Evolutionary conservation across 257 asterid genomes (phyloP), one percentile per base, ranked within the genome.

Genomic region (Solanum chiquidenum): DNA sequence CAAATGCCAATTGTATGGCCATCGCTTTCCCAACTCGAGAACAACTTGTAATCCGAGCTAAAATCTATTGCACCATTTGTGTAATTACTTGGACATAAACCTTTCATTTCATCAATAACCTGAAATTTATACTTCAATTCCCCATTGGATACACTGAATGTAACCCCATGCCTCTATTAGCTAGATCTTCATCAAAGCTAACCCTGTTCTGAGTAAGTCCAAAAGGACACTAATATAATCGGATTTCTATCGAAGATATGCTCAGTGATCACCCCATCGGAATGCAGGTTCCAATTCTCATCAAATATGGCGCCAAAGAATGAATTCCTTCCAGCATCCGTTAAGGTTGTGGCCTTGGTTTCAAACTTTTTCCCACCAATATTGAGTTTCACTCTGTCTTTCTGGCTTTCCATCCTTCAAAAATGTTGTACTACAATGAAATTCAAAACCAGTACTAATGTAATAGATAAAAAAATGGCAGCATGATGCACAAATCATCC

Each of bases 241-340:
- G 98, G 96, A 89, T 94, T 94, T 46, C 97, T 95, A 86, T 96
- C 99, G 25, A 95, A 91, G 91, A 95, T 94, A 87, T 94, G 97
- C 11, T 96, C 98, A 7, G 90, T 46, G 35, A 46, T 69, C 40
- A 93, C 64, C 83, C 83, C 75, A 86, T 89, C 75, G 71, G 94
- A 66, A 23, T 89, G 94, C 76, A 93, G 91, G 91, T 91, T 91
- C 99, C 98, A 96, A 68, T 94, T 91, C 18, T 92, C 95, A 25
- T 95, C 96, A 37, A 96, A 95, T 95, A 40, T 3, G 13, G 46
- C 46, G 46, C 46, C 12, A 40, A 9, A 9, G 46, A 40, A 40
- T 40, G 46, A 94, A 89, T 92, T 92, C 8, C 95, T 93, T 88
- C 99, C 98, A 7, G 99, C 97, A 85, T 90, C 91, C 4, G 93